Evolutionary conservation across 345 rosid genomes (phyloP).

Genomic region (Boechera divaricarpa): DNA sequence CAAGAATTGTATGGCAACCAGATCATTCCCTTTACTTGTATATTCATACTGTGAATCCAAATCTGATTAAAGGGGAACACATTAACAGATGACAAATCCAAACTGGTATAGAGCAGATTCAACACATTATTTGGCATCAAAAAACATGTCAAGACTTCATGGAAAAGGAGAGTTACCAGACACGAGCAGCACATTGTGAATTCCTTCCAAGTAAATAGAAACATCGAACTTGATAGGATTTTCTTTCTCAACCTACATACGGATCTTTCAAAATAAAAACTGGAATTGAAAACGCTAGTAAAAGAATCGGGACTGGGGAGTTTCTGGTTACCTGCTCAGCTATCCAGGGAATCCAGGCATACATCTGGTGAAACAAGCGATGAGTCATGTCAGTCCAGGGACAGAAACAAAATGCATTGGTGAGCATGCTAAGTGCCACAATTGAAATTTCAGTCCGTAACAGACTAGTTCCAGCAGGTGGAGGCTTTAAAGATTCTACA

Average conservation of each 20-base stretch:
- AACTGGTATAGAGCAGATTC: slow-evolving; percentile 19
- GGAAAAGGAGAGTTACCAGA: slow-evolving; percentile 59
- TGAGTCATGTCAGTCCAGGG: slow-evolving; percentile 60
- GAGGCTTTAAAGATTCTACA: slow-evolving; percentile 63
- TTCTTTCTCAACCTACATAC: slow-evolving; percentile 64
- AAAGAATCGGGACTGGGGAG: slow-evolving; percentile 8
- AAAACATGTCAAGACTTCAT: slow-evolving; percentile 26
- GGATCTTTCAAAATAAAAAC: slow-evolving; percentile 2
- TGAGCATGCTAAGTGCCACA: slow-evolving; percentile 83
- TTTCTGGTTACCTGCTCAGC: slow-evolving; percentile 61
- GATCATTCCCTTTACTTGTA: slow-evolving; percentile 48
- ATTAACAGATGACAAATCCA: slow-evolving; percentile 26
- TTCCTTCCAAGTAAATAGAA: slow-evolving; percentile 74
- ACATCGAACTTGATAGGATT: slow-evolving; percentile 54
- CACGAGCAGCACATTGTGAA: slow-evolving; percentile 63
- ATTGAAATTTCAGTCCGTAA: slow-evolving; percentile 61
- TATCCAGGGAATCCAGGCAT: slow-evolving; percentile 83
- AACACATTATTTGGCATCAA: slow-evolving; percentile 4
- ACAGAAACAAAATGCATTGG: slow-evolving; percentile 67
- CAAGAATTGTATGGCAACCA: slow-evolving; percentile 52
- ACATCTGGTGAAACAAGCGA: slow-evolving; percentile 64
- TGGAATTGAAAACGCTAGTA: slow-evolving; percentile 22
- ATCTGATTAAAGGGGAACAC: slow-evolving; percentile 44
- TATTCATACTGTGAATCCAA: slow-evolving; percentile 47
- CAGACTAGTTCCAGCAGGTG: slow-evolving; percentile 50